These are phyloP conservation scores for Epichloe hybrida DNA, from an alignment of 2,329 filamentous ascomycete species.

Conservation along the genomic window DNA sequence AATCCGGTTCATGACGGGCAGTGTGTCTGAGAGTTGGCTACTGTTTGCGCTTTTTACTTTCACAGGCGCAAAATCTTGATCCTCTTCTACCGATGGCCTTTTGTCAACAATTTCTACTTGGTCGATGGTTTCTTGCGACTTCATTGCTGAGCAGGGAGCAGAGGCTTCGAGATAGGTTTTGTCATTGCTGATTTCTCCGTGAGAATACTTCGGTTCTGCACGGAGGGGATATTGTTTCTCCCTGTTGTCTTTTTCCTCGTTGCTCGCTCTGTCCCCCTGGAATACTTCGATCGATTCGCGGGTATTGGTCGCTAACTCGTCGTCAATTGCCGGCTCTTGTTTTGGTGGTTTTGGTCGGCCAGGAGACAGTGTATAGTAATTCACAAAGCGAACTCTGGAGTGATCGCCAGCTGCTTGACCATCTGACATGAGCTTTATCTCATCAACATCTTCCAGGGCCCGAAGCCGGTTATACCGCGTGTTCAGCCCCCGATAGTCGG, in stretches of 20 bases:
- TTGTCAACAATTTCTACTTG: neutral
- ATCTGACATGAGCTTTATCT: slow-evolving; percentile 22
- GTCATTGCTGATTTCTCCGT: neutral
- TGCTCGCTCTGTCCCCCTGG: neutral
- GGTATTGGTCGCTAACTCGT: neutral
- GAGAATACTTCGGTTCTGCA: neutral
- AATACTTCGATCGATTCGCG: neutral
- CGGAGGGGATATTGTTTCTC: too few species aligned
- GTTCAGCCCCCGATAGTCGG: slow-evolving; percentile 60
- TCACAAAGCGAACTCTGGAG: slow-evolving; percentile 61
- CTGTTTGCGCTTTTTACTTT: neutral
- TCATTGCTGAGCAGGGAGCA: neutral
- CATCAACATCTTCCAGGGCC: slow-evolving; percentile 57
- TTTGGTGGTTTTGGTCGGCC: slow-evolving; percentile 45
- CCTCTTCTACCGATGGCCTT: neutral
- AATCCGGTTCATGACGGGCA: slow-evolving; percentile 8
- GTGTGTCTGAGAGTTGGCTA: neutral
- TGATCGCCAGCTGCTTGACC: slow-evolving; percentile 13
- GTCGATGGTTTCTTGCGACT: neutral
- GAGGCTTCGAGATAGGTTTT: neutral
- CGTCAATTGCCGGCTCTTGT: neutral
- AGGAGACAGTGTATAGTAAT: slow-evolving; percentile 82
- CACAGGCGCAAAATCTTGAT: neutral
- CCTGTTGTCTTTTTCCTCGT: neutral
- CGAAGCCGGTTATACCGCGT: slow-evolving; percentile 56